These are phyloP conservation scores for Cynara cardunculus DNA, from an alignment of 129 eudicot genomes.

Conservation along the genomic window DNA sequence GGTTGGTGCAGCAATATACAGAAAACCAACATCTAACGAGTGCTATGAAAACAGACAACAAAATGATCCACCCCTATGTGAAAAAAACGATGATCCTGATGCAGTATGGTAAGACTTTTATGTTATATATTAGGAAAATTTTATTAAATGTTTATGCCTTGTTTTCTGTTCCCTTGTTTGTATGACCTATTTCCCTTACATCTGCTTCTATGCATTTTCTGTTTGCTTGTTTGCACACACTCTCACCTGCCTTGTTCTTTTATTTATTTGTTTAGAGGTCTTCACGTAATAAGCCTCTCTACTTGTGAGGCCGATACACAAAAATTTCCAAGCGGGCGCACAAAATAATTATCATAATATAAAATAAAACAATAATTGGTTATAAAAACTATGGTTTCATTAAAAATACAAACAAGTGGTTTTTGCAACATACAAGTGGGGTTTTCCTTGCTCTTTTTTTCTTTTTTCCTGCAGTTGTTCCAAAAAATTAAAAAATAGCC, in stretches of 20 bases:
- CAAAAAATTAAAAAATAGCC: too few relatives aligned
- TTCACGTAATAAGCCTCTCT: not conserved
- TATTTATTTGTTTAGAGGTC: not conserved
- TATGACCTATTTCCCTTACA: not conserved
- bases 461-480: not conserved
- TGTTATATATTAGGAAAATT: not conserved
- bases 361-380: too few relatives aligned
- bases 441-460: not conserved
- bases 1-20: slow-evolving; percentile 55
- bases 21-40: slow-evolving; percentile 62
- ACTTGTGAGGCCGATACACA: not conserved
- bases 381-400: not conserved
- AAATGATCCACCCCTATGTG: slow-evolving; percentile 63
- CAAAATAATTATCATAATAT: not conserved
- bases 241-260: not conserved
- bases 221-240: not conserved
- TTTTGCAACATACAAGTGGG: too few relatives aligned
- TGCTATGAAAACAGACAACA: slow-evolving; percentile 53
- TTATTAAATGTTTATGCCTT: not conserved
- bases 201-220: too few relatives aligned
- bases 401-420: not conserved
- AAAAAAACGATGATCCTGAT: slow-evolving; percentile 54
- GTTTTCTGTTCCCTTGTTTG: not conserved
- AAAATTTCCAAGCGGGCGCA: not conserved
- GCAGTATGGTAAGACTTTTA: slow-evolving; percentile 48